A percentile compares a stretch with the other conserved stretches of the same genome.
Conservation (phyloP, 441 rosid species). For the Biscutella laevigata region DNA sequence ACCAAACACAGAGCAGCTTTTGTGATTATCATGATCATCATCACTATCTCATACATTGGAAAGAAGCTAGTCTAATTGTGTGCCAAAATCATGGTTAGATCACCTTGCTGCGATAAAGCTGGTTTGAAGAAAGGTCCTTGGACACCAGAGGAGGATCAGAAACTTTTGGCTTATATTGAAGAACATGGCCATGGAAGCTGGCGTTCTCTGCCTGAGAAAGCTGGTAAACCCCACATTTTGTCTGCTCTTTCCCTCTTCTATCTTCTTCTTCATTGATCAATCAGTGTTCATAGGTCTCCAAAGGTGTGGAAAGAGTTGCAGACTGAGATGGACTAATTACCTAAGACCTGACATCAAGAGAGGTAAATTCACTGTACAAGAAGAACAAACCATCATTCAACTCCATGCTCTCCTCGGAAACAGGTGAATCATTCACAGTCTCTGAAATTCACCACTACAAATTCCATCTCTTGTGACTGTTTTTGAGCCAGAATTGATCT, state of each 20-base stretch:
- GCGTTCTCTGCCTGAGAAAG: slow-evolving; percentile 89
- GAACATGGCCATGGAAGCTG: slow-evolving; percentile 98
- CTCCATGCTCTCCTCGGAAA: slow-evolving; percentile 97
- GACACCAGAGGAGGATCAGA: slow-evolving; percentile 99
- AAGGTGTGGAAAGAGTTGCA: too few species aligned
- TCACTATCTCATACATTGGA: slow-evolving; percentile 5
- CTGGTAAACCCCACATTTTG: slow-evolving; percentile 40
- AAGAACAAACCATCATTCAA: slow-evolving; percentile 95
- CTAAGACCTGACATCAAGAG: too few species aligned
- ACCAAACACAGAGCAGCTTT: slow-evolving; percentile 14
- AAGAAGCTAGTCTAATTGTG: slow-evolving; percentile 4
- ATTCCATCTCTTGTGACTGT: not conserved
- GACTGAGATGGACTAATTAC: too few species aligned
- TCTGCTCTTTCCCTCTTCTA: not conserved
- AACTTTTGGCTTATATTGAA: slow-evolving; percentile 86
- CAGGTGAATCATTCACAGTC: slow-evolving; percentile 39
- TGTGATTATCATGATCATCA: slow-evolving; percentile 6
- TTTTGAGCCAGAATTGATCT: not conserved
- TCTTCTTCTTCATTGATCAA: not conserved
- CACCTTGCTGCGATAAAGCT: slow-evolving; percentile 88
- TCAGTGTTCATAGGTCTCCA: slow-evolving; percentile 84
- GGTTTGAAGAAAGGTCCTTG: slow-evolving; percentile 99
- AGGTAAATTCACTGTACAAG: too few species aligned
- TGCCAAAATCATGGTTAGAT: slow-evolving; percentile 57
- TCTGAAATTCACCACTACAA: not conserved